Evolutionary conservation across 2,329 filamentous ascomycete species (phyloP).

Genomic region (Calonectria ilicicola): DNA sequence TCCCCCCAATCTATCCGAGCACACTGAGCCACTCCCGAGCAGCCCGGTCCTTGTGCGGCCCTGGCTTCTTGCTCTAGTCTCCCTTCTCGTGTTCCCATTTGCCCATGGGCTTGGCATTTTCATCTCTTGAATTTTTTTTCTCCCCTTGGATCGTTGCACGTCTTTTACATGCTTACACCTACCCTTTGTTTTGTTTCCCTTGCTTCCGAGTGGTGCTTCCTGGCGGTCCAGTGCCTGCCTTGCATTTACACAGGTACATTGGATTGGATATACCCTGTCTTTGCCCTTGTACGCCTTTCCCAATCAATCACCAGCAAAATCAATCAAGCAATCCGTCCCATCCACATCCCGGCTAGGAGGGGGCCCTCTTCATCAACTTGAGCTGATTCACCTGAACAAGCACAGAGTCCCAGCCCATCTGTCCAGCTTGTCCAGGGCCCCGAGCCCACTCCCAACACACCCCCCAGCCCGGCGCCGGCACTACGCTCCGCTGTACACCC

Average conservation of each 20-base stretch:
- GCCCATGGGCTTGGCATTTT: conserved; percentile 5
- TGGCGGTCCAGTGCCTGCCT: conserved; percentile 9
- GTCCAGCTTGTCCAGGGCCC: conserved; percentile 30
- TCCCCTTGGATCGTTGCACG: neutral
- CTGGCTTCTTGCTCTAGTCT: conserved; percentile 1
- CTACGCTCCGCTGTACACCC: conserved; percentile 8
- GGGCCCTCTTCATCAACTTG: conserved; percentile 33
- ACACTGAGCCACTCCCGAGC: conserved; percentile 24
- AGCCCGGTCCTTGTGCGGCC: conserved; percentile 11
- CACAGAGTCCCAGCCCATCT: conserved; percentile 16
- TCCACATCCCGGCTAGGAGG: conserved; percentile 15
- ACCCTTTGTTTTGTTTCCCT: conserved; percentile 12
- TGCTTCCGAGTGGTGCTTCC: neutral
- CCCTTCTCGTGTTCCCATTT: conserved; percentile 5
- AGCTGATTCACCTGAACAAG: conserved; percentile 27
- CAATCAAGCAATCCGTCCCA: conserved; percentile 13
- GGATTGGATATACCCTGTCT: conserved; percentile 9
- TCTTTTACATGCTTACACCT: neutral
- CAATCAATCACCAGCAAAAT: conserved; percentile 21
- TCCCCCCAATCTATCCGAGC: conserved; percentile 20
- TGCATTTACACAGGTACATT: neutral
- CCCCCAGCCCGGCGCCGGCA: conserved; percentile 2
- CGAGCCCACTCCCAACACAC: conserved; percentile 15
- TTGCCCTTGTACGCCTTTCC: conserved; percentile 21
- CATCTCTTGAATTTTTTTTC: neutral